Evolutionary conservation across 2,329 filamentous ascomycete genomes (phyloP), one percentile per base, ranked within the genome.

Genomic region (Pseudocercospora cruenta): DNA sequence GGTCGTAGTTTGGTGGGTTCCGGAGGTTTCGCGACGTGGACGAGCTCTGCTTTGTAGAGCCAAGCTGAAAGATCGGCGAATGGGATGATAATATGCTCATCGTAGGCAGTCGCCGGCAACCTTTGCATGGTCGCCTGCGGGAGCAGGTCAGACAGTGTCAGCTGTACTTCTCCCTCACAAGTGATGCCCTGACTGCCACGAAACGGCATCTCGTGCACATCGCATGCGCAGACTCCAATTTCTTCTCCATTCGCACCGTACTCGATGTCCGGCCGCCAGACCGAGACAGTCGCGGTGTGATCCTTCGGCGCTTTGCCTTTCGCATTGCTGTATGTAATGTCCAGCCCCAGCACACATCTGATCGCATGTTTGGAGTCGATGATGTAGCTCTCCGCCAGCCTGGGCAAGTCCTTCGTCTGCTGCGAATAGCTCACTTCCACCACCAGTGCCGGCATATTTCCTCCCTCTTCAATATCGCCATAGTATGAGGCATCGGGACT

Each of bases 401-500:
- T 24, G 12, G 62, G 58, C 49, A 78, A 62, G 22, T 71, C 69
- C 54, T 73, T 74, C 53, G 68, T 64, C 60, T 75, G 74, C 71
- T 77, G 75, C 19, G 71, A 71, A 68, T 77, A 74, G 21, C 75
- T 73, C 21, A 78, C 74, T 64, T 79, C 75, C 36, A 78, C 70
- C 10, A 79, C 70, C 49, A 64, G 19, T 10, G 36, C 33, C n/a
- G 66, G 66, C 24, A 51, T 24, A 1, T 57, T n/a, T 2, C 55
- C 28, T 47, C 33, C 22, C n/a, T 59, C 39, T 26, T 19, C 45
- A 6, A 39, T 9, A 33, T 31, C 24, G 51, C 51, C 24, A 28
- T 36, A 69, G 36, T 63, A 69, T 5, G 64, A 58, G 5, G 58
- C 62, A 54, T 69, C 67, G 1, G 67, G 67, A 58, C 67, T 63